Evolutionary conservation across 352 stramenopile species (phyloP), one percentile per base, ranked within the genome.

Genomic region (Blastocystis sp.): DNA sequence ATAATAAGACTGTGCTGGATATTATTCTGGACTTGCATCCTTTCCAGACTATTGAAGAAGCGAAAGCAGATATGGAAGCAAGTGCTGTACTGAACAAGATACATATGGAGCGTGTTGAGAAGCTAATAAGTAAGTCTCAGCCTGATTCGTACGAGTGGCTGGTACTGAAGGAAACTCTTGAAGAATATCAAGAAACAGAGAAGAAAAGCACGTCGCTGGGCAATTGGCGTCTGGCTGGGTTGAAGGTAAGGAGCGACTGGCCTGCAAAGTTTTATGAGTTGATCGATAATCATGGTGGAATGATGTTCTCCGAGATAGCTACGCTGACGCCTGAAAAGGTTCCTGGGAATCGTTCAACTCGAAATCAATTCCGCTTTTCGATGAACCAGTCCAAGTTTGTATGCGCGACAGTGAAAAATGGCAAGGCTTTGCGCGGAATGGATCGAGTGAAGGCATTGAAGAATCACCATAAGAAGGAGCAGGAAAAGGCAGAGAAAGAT

Each of bases 1-100:
- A 89, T 26, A 76, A 89, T 24, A 2, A 18, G 3, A 89, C 78
- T 30, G 56, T 78, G 24, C 24, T 89, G 63, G 78, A 89, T 65
- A n/a, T 20, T 0, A 30, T 89, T 16, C 26, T 89, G 43, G 30
- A 3, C 30, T 62, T 59, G 6, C 24, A 56, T 7, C 62, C 62
- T 20, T 89, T 76, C 53, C 34, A 76, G 24, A 55, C 78, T 5
- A 34, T 76, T 26, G 78, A 55, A 43, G 30, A 68, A 24, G 4
- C 47, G 50, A 11, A 37, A 18, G 11, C 8, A 16, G 43, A 82
- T 30, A 26, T 53, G 30, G 11, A 20, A 20, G 3, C 26, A 11
- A 47, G 24, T 34, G 6, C 20, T 9, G 0, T 18, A 37, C 3
- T 16, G 2, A 54, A 24, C 5, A 65, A 43, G 20, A 9, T 53